Evolutionary conservation across 1,284 basidiomycete genomes (phyloP).

Genomic region (Cutaneotrichosporon cavernicola): DNA sequence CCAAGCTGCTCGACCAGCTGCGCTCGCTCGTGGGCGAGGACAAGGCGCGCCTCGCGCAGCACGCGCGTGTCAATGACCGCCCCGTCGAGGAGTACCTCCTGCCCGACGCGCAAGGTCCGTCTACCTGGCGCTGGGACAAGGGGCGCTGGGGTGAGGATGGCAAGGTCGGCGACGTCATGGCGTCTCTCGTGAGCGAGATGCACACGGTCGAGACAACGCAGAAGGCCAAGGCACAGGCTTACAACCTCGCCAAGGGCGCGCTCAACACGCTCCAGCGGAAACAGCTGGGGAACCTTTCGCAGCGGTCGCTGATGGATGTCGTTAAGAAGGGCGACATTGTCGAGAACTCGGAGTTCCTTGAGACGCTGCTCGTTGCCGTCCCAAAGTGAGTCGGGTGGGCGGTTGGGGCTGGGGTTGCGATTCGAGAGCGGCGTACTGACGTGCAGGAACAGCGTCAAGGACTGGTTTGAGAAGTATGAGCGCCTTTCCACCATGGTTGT

Average conservation of each 20-base stretch:
- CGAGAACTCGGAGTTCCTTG: slow-evolving; percentile 83
- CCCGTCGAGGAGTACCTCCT: slow-evolving; percentile 75
- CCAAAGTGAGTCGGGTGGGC: slow-evolving; percentile 65
- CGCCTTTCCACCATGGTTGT: slow-evolving; percentile 86
- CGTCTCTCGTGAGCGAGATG: slow-evolving; percentile 81
- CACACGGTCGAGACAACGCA: slow-evolving; percentile 81
- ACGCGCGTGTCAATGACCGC: slow-evolving; percentile 73
- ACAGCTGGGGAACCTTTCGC: slow-evolving; percentile 91
- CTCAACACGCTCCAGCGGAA: slow-evolving; percentile 92
- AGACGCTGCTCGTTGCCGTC: slow-evolving; percentile 90
- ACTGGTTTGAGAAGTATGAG: slow-evolving; percentile 90
- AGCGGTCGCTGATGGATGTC: slow-evolving; percentile 79
- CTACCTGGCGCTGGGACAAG: slow-evolving; percentile 78
- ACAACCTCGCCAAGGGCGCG: slow-evolving; percentile 91
- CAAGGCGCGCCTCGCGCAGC: slow-evolving; percentile 74
- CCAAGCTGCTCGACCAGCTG: slow-evolving; percentile 92
- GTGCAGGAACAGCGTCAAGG: slow-evolving; percentile 74
- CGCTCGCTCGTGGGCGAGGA: slow-evolving; percentile 89
- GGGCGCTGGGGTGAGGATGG: slow-evolving; percentile 79
- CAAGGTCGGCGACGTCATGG: slow-evolving; percentile 75
- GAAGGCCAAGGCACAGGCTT: slow-evolving; percentile 85
- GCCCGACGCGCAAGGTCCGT: slow-evolving; percentile 25
- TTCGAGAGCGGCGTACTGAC: slow-evolving; percentile 8
- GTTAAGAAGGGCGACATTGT: slow-evolving; percentile 76
- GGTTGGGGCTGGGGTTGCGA: not conserved